These are phyloP conservation scores for Calocybe gambosa DNA, from an alignment of 1,284 basidiomycete genomes.

Conservation along the genomic window DNA sequence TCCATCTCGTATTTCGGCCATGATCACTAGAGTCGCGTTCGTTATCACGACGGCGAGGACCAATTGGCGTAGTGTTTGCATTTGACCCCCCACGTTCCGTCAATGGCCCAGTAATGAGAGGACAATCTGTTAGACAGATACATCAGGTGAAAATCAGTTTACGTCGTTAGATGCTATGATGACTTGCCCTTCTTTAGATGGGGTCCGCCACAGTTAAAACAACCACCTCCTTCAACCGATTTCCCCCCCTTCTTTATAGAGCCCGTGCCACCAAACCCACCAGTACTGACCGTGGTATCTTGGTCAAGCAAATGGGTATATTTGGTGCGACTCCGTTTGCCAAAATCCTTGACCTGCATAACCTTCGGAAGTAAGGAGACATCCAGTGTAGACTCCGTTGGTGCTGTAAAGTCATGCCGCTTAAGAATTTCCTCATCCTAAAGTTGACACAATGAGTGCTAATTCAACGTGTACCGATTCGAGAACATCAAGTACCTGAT, in stretches of 20 bases:
- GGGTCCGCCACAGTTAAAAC: constrained; percentile 88
- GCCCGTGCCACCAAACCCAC: constrained; percentile 66
- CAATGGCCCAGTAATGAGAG: constrained; percentile 54
- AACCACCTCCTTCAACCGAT: constrained; percentile 58
- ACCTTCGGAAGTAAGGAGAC: constrained; percentile 84
- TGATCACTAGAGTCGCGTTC: constrained; percentile 28
- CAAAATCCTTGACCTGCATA: constrained; percentile 97
- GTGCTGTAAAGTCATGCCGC: constrained; percentile 82
- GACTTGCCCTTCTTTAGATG: constrained; percentile 81
- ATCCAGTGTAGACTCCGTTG: constrained; percentile 83
- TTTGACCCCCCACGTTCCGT: constrained; percentile 41
- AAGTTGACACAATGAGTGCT: neutral
- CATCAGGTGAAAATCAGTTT: constrained; percentile 1
- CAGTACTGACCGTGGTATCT: constrained; percentile 71
- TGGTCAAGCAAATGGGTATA: constrained; percentile 95
- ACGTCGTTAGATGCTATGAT: neutral
- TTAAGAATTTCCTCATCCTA: constrained; percentile 87
- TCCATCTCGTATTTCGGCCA: constrained; percentile 14
- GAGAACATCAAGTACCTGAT: constrained; percentile 53
- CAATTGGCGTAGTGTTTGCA: constrained; percentile 38
- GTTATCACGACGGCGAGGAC: constrained; percentile 36
- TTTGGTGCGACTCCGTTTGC: constrained; percentile 87
- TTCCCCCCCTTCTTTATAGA: constrained; percentile 52
- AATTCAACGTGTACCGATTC: neutral
- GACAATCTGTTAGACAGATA: constrained; percentile 52